phyloP scores from a whole-genome alignment of 2,329 filamentous ascomycete genomes.

The Cercospora nicotianae region DNA sequence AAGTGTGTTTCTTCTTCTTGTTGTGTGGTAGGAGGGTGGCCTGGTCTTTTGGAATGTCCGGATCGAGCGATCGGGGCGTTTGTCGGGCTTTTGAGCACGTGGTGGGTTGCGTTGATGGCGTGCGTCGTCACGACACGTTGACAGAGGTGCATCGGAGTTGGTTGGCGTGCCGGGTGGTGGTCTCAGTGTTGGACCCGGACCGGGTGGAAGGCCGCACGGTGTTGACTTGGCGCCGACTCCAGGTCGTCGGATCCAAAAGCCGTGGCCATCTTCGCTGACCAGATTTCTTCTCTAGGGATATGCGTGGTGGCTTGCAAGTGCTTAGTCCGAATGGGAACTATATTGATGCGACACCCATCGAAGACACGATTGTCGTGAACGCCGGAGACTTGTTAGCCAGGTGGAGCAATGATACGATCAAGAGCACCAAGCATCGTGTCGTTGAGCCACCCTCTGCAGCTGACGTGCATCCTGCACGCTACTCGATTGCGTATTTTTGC shows the following conservation, averaged over 20 bases:
- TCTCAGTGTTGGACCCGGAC: background rate
- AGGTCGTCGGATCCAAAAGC: background rate
- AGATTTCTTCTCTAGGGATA: constrained; percentile 46
- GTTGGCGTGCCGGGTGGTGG: background rate
- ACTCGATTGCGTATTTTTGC: constrained; percentile 85
- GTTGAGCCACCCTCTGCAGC: constrained; percentile 70
- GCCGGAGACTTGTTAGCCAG: constrained; percentile 81
- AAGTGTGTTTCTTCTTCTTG: background rate
- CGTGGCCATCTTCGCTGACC: constrained; percentile 15
- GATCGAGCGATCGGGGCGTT: background rate
- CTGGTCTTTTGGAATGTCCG: background rate
- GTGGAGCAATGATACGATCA: constrained; percentile 83
- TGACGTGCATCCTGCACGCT: constrained; percentile 67
- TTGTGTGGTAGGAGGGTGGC: background rate
- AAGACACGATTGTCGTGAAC: constrained; percentile 81
- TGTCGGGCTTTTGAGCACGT: constrained; percentile 9
- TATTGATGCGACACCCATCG: constrained; percentile 79
- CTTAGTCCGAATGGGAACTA: constrained; percentile 71
- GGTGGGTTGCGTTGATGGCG: background rate
- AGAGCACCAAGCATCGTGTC: constrained; percentile 85
- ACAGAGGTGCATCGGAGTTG: background rate
- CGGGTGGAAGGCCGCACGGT: background rate
- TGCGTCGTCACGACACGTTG: constrained; percentile 10
- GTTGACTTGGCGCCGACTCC: constrained; percentile 1
- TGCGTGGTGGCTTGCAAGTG: constrained; percentile 59